phyloP scores from a whole-genome alignment of 495 filamentous ascomycete genomes.

The Cryomyces minteri region DNA sequence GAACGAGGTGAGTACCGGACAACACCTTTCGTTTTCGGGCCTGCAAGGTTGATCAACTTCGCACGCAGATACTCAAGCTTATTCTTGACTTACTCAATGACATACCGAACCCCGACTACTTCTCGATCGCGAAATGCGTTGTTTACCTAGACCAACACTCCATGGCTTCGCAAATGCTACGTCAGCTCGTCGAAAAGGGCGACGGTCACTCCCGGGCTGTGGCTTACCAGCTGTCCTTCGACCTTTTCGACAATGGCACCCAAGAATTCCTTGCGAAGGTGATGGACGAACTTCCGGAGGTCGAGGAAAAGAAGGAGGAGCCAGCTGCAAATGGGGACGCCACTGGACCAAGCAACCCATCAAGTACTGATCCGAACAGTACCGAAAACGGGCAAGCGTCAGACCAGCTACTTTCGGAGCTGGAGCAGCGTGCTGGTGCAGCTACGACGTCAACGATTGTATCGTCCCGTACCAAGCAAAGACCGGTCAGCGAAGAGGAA shows the following conservation, averaged over 20 bases:
- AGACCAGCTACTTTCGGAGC: conserved; percentile 16
- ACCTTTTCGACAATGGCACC: conserved; percentile 93
- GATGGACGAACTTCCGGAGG: conserved; percentile 51
- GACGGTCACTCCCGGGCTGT: conserved; percentile 60
- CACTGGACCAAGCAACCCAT: neutral
- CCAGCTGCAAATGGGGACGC: conserved; percentile 17
- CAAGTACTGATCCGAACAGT: conserved; percentile 3
- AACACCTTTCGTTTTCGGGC: neutral
- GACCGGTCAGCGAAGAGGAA: conserved; percentile 15
- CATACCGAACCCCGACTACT: conserved; percentile 83
- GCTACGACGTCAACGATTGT: conserved; percentile 15
- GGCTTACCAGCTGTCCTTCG: conserved; percentile 95
- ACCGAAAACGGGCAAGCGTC: conserved; percentile 27
- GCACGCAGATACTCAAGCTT: conserved; percentile 56
- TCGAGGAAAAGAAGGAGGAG: conserved; percentile 26
- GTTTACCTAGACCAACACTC: conserved; percentile 88
- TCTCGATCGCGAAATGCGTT: conserved; percentile 94
- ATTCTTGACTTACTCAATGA: conserved; percentile 79
- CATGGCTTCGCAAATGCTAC: conserved; percentile 76
- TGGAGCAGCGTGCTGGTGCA: conserved; percentile 5
- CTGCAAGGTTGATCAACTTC: conserved; percentile 7
- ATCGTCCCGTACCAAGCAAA: conserved; percentile 16
- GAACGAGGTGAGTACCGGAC: conserved; percentile 37
- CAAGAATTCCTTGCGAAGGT: conserved; percentile 93
- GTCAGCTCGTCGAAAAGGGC: conserved; percentile 61